Evolutionary conservation across 441 rosid species (phyloP).

Genomic region (Capsella rubella): DNA sequence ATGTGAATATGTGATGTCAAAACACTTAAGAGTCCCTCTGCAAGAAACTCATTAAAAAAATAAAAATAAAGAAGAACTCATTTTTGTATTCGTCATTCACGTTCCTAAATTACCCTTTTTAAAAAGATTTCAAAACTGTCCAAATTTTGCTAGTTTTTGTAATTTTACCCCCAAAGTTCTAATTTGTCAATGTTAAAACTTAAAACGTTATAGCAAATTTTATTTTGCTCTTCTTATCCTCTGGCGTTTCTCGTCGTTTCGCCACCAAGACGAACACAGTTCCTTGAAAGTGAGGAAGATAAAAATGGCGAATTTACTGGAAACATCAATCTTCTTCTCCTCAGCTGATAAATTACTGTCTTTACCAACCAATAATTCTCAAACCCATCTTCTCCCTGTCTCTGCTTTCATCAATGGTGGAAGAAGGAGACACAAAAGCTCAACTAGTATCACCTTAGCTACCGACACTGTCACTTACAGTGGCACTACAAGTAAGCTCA

Average conservation of each 20-base stretch:
- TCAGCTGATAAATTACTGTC: constrained; percentile 41
- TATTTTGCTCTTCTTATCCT: constrained; percentile 30
- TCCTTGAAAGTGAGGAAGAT: background rate
- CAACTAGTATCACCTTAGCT: constrained; percentile 31
- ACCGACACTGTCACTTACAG: constrained; percentile 25
- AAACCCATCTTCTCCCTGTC: constrained; percentile 38
- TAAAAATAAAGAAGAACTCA: no score
- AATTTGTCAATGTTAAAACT: background rate
- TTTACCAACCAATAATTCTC: constrained; percentile 19
- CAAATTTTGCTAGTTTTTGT: background rate
- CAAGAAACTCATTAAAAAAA: background rate
- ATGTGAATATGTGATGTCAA: background rate
- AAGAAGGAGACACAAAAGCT: constrained; percentile 38
- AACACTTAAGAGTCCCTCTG: no score
- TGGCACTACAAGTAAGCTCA: constrained; percentile 42
- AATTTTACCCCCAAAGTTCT: background rate
- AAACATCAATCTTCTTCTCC: constrained; percentile 44
- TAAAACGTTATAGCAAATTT: no score
- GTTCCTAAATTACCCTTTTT: background rate
- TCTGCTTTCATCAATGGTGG: constrained; percentile 38
- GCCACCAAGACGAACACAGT: constrained; percentile 5
- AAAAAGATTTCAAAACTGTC: background rate
- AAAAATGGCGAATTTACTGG: constrained; percentile 46
- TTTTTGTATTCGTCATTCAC: background rate
- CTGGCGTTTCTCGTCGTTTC: constrained; percentile 1